A percentile compares a stretch with the other conserved stretches of the same genome.
phyloP scores from a whole-genome alignment of 345 rosid genomes.

The Rhodomyrtus tomentosa region DNA sequence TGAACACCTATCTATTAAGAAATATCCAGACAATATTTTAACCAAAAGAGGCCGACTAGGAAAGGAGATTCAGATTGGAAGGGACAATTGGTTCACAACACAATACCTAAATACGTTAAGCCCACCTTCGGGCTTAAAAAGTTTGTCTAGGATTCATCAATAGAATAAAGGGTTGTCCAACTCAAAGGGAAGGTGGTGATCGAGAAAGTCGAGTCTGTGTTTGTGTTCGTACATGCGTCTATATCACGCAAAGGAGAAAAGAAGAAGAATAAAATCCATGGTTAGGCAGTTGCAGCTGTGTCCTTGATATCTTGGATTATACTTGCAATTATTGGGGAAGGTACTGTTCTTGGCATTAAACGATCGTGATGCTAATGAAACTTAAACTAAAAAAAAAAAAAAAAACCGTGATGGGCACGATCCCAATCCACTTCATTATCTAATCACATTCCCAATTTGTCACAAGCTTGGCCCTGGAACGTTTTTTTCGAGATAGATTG shows the following conservation, averaged over 20 bases:
- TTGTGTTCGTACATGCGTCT: background rate
- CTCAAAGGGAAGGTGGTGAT: background rate
- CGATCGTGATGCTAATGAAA: background rate
- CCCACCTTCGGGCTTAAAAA: background rate
- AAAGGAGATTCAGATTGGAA: background rate
- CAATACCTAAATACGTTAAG: background rate
- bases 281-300: background rate
- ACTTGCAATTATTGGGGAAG: background rate
- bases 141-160: background rate
- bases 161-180: background rate
- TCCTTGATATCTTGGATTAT: background rate
- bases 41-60: background rate
- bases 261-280: background rate
- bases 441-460: background rate
- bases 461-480: background rate
- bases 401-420: background rate
- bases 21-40: background rate
- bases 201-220: background rate
- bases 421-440: background rate
- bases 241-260: background rate
- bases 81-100: background rate
- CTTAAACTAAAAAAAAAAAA: background rate
- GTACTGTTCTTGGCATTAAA: background rate
- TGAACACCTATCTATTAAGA: background rate
- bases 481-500: background rate